These are phyloP conservation scores for Leucogyrophana mollusca DNA, from an alignment of 768 basidiomycete species.

Conservation along the genomic window DNA sequence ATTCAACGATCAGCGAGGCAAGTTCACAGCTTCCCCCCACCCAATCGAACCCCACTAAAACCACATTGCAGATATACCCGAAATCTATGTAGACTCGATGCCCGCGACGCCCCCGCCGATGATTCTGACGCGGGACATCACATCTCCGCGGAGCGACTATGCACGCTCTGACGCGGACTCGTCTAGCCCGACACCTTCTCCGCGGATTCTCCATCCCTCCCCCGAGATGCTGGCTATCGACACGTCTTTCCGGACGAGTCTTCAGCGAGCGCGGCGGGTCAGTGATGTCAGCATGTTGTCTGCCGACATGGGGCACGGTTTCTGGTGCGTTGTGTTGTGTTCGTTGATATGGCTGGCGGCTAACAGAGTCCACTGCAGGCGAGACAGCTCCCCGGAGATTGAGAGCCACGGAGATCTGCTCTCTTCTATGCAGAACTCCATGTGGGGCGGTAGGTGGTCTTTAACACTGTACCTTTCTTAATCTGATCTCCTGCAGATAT, in stretches of 20 bases:
- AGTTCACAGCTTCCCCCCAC: conserved; percentile 5
- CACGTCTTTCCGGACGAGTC: conserved; percentile 36
- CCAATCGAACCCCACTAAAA: conserved; percentile 4
- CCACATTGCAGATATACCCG: conserved; percentile 55
- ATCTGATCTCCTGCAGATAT: conserved; percentile 23
- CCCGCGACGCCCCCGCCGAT: conserved; percentile 45
- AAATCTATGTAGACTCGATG: conserved; percentile 64
- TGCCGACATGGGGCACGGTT: conserved; percentile 45
- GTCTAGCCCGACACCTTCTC: conserved; percentile 5
- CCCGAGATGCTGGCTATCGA: conserved; percentile 33
- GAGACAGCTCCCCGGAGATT: conserved; percentile 11
- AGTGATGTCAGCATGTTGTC: conserved; percentile 65
- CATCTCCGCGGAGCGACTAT: conserved; percentile 30
- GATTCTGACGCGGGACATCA: conserved; percentile 52
- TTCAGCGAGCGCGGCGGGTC: conserved; percentile 53
- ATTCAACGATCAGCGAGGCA: conserved; percentile 44
- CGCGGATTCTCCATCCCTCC: conserved; percentile 12
- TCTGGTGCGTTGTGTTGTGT: conserved; percentile 52
- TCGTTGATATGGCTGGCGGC: conserved; percentile 1
- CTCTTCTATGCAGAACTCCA: conserved; percentile 61
- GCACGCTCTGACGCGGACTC: conserved; percentile 6
- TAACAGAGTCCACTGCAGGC: neutral
- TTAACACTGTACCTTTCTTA: too few species aligned
- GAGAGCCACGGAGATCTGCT: conserved; percentile 38
- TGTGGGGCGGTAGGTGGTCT: conserved; percentile 62